Conservation (phyloP, 2,329 filamentous ascomycete genomes). For the Colletotrichum godetiae region DNA sequence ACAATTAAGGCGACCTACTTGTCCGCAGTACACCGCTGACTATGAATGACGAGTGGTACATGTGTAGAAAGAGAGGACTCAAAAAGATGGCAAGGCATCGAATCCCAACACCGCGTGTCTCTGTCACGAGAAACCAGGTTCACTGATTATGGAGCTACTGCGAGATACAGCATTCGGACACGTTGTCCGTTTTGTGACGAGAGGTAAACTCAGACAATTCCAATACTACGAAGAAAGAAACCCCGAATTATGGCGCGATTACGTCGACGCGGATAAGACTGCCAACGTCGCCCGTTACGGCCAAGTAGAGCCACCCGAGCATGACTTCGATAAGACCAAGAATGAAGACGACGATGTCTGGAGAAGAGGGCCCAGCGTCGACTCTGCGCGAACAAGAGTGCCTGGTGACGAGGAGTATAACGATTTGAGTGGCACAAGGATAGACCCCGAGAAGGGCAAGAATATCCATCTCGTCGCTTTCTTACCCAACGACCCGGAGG, state of each 20-base stretch:
- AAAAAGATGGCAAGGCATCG: background rate
- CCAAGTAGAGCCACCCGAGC: background rate
- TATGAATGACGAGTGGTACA: background rate
- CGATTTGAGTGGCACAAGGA: background rate
- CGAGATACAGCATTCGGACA: constrained; percentile 23
- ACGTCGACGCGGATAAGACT: background rate
- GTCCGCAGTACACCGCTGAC: background rate
- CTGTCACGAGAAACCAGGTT: no score
- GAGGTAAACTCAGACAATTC: background rate
- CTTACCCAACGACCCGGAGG: constrained; percentile 22
- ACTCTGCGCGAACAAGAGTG: background rate
- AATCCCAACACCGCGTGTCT: background rate
- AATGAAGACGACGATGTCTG: background rate
- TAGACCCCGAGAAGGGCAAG: background rate
- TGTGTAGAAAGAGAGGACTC: background rate
- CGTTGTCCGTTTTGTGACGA: background rate
- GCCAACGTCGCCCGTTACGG: background rate
- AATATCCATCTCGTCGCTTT: constrained; percentile 8
- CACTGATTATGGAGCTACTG: constrained; percentile 4
- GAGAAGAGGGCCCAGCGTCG: background rate
- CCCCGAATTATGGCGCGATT: constrained; percentile 3
- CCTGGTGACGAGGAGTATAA: background rate
- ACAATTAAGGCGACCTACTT: background rate
- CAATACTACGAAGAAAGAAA: constrained; percentile 15
- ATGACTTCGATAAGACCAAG: no score